phyloP scores from a whole-genome alignment of 2,329 filamentous ascomycete genomes.

The Cladosporium oxysporum region DNA sequence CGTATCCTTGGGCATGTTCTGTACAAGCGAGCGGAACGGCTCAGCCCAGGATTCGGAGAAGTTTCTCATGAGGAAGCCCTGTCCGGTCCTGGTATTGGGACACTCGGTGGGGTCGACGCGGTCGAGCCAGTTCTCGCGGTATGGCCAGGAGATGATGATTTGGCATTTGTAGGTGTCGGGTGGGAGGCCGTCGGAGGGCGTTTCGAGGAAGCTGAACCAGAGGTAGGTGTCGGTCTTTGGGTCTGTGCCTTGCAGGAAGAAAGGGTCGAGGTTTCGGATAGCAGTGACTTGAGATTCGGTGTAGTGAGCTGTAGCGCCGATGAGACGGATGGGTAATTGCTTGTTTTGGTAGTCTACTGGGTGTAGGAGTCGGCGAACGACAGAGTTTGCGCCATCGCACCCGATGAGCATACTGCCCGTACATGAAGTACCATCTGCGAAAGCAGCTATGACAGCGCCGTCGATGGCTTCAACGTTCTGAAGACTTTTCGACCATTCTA shows the following conservation, averaged over 20 bases:
- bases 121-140: conserved; percentile 28
- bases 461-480: neutral
- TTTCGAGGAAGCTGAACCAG: conserved; percentile 56
- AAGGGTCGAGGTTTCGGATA: conserved; percentile 53
- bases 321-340: conserved; percentile 48
- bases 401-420: conserved; percentile 83
- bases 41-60: conserved; percentile 23
- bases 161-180: conserved; percentile 22
- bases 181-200: conserved; percentile 42
- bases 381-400: conserved; percentile 38
- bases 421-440: conserved; percentile 54
- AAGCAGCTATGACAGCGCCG: conserved; percentile 3
- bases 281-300: conserved; percentile 45
- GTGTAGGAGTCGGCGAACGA: conserved; percentile 10
- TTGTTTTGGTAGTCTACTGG: conserved; percentile 24
- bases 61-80: conserved; percentile 24
- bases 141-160: conserved; percentile 54
- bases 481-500: conserved; percentile 24
- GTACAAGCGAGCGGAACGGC: conserved; percentile 25
- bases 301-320: conserved; percentile 48
- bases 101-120: conserved; percentile 38
- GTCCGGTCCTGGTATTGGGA: conserved; percentile 40
- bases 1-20: conserved; percentile 22
- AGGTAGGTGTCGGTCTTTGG: conserved; percentile 54
- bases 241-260: conserved; percentile 57